These are phyloP conservation scores for Xerocomus minutiporus DNA, from an alignment of 1,284 basidiomycete genomes.

Conservation along the genomic window DNA sequence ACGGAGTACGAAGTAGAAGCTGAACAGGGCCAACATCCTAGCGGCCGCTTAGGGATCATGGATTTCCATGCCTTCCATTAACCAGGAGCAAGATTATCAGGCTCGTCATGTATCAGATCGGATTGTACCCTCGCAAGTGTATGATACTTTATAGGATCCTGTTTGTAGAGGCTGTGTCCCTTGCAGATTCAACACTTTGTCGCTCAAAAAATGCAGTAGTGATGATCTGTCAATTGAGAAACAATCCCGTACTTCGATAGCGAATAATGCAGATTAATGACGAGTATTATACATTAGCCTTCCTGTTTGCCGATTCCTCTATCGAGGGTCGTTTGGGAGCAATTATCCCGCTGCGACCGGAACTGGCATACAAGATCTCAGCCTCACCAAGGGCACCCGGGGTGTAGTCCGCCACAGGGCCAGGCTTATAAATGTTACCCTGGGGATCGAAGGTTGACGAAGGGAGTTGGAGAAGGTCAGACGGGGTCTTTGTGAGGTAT, in stretches of 20 bases:
- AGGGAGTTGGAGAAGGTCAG: constrained; percentile 61
- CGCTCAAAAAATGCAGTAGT: not conserved
- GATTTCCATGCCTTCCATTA: not conserved
- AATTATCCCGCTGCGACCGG: constrained; percentile 40
- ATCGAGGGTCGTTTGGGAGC: constrained; percentile 29
- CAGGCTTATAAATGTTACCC: constrained; percentile 25
- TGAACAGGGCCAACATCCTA: not conserved
- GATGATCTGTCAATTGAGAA: not conserved
- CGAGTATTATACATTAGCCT: constrained; percentile 28
- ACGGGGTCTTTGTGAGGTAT: constrained; percentile 73
- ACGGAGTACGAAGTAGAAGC: not conserved
- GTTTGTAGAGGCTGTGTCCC: not conserved
- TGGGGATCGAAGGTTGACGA: constrained; percentile 50
- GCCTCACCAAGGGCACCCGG: constrained; percentile 54
- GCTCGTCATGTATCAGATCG: too few relatives aligned
- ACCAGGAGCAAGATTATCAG: not conserved
- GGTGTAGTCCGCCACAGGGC: constrained; percentile 41
- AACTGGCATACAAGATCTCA: constrained; percentile 66
- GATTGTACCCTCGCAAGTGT: too few relatives aligned
- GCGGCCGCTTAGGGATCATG: not conserved
- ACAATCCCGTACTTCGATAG: constrained; percentile 8
- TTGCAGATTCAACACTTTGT: not conserved
- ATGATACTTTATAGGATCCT: not conserved
- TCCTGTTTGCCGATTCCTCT: constrained; percentile 18
- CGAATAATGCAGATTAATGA: constrained; percentile 28